phyloP scores from a whole-genome alignment of 2,329 filamentous ascomycete species.

The Ascochyta lentis region DNA sequence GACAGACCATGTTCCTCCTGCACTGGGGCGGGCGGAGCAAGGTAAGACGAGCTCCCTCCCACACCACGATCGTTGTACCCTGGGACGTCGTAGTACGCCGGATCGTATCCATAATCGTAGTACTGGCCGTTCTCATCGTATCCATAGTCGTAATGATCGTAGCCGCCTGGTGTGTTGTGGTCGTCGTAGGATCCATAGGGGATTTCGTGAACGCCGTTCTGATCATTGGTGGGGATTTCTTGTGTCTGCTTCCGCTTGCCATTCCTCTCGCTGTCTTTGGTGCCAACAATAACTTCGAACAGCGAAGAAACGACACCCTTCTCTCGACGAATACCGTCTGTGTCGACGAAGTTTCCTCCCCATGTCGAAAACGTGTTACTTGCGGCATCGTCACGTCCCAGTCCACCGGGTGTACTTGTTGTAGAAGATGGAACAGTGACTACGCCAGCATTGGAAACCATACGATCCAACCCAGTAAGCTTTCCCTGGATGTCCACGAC shows the following conservation, averaged over 20 bases:
- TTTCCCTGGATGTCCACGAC: constrained; percentile 92
- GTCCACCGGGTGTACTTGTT: constrained; percentile 48
- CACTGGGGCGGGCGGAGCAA: constrained; percentile 60
- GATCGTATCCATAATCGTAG: constrained; percentile 44
- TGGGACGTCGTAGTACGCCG: constrained; percentile 38
- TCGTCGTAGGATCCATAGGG: constrained; percentile 24
- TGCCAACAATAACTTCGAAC: constrained; percentile 88
- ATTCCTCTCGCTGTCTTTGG: constrained; percentile 72
- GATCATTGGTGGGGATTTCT: constrained; percentile 13
- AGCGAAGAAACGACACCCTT: constrained; percentile 89
- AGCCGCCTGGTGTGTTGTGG: constrained; percentile 22
- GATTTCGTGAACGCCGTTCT: constrained; percentile 33
- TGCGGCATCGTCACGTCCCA: constrained; percentile 46
- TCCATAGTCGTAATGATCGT: constrained; percentile 34
- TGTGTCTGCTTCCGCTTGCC: constrained; percentile 52
- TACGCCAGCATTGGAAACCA: constrained; percentile 62
- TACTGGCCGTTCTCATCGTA: constrained; percentile 44
- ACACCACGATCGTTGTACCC: constrained; percentile 36
- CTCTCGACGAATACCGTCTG: constrained; percentile 81
- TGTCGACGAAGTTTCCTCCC: constrained; percentile 80
- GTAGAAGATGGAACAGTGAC: constrained; percentile 54
- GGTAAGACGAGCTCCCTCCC: constrained; percentile 55
- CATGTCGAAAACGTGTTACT: constrained; percentile 60
- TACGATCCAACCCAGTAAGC: constrained; percentile 74
- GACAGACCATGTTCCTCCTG: constrained; percentile 68